Conservation (phyloP, 2,329 filamentous ascomycete genomes). For the Hypoxylon rubiginosum region DNA sequence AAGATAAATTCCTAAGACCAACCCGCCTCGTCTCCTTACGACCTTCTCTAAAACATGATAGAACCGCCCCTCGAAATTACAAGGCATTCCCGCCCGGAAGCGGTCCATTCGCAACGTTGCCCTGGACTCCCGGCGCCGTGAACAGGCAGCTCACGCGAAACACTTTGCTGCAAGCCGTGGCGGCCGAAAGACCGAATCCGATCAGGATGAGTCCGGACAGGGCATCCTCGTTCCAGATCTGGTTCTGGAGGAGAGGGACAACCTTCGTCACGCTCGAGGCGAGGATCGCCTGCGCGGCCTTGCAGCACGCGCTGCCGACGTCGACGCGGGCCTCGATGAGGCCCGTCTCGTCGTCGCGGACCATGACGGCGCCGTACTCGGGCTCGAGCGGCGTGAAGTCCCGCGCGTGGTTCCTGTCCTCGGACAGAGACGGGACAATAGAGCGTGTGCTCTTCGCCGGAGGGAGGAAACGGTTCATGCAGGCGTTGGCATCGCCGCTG, state of each 20-base stretch:
- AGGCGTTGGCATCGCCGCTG: slow-evolving; percentile 1
- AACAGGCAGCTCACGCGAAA: neutral
- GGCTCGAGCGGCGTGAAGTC: neutral
- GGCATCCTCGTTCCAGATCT: slow-evolving; percentile 3
- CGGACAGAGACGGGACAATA: neutral
- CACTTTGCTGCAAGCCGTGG: neutral
- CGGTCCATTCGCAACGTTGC: neutral
- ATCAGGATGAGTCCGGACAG: neutral
- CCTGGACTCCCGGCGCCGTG: neutral
- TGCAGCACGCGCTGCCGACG: neutral
- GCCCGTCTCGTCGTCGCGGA: neutral
- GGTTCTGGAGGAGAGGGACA: neutral
- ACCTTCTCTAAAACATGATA: too few species aligned
- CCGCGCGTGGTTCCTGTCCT: neutral
- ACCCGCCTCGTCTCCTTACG: too few species aligned
- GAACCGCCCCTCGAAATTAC: neutral
- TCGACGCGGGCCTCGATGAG: slow-evolving; percentile 4
- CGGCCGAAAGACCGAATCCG: neutral
- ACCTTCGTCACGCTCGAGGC: neutral
- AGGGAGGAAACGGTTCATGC: neutral
- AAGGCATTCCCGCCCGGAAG: neutral
- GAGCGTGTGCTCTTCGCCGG: neutral
- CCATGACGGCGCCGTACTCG: neutral
- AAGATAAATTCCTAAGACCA: too few species aligned
- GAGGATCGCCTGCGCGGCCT: slow-evolving; percentile 3